Percentiles rank a stretch among this genome's conserved stretches.
Evolutionary conservation across 2,329 filamentous ascomycete genomes (phyloP).

Genomic region (Colletotrichum higginsianum): DNA sequence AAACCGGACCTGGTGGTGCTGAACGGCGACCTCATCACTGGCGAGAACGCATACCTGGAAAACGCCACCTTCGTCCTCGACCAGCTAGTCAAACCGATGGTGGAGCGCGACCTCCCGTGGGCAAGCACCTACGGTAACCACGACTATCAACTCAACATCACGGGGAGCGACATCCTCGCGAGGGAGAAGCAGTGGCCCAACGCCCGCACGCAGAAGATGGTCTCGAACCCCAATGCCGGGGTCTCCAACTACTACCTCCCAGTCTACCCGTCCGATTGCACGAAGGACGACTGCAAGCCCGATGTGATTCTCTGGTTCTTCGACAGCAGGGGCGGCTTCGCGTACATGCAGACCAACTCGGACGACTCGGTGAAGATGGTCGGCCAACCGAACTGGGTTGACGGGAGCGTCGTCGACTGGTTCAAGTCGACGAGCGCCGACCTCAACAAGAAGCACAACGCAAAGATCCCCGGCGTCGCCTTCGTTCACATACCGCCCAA

Average conservation of each 20-base stretch:
- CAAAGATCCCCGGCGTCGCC: slow-evolving; percentile 60
- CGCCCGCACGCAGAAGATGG: slow-evolving; percentile 59
- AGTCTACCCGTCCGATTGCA: slow-evolving; percentile 57
- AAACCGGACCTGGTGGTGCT: slow-evolving; percentile 73
- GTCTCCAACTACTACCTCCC: slow-evolving; percentile 65
- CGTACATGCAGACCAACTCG: slow-evolving; percentile 55
- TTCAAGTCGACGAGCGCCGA: slow-evolving; percentile 54
- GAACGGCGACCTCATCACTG: slow-evolving; percentile 81
- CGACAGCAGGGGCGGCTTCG: slow-evolving; percentile 73
- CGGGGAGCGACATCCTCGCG: slow-evolving; percentile 59
- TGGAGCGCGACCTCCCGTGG: slow-evolving; percentile 70
- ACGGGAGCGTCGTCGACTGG: slow-evolving; percentile 61
- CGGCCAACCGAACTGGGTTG: slow-evolving; percentile 62
- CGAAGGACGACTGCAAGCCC: slow-evolving; percentile 51
- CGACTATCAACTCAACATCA: slow-evolving; percentile 73
- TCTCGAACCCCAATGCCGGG: slow-evolving; percentile 53
- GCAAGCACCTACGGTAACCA: slow-evolving; percentile 82
- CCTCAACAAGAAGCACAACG: slow-evolving; percentile 51
- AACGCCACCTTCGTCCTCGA: slow-evolving; percentile 74
- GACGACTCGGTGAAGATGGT: slow-evolving; percentile 45
- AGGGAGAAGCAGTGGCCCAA: slow-evolving; percentile 58
- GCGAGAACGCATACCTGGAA: slow-evolving; percentile 71
- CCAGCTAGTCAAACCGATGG: slow-evolving; percentile 70
- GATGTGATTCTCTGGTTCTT: slow-evolving; percentile 79
- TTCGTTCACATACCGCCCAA: slow-evolving; percentile 66